phyloP scores from a whole-genome alignment of 108 stramenopile species.

The Thalassiosira profunda region DNA sequence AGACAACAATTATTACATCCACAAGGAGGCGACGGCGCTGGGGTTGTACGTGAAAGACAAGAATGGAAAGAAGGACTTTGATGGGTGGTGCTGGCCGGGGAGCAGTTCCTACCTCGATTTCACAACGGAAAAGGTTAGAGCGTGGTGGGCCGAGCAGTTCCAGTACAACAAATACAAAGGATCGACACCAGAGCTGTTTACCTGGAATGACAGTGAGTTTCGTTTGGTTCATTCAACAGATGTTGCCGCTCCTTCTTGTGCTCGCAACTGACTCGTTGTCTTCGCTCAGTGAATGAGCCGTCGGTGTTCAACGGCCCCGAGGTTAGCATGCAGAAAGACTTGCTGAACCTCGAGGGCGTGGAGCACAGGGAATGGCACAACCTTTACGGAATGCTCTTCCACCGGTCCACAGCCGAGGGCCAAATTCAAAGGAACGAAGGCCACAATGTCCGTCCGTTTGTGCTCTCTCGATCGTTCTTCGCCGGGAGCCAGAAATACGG shows the following conservation, averaged over 20 bases:
- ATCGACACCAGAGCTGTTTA: slow-evolving; percentile 92
- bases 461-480: slow-evolving; percentile 96
- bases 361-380: slow-evolving; percentile 99
- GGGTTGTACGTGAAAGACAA: slow-evolving; percentile 97
- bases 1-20: slow-evolving; percentile 92
- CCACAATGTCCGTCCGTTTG: slow-evolving; percentile 93
- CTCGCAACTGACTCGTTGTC: too few species aligned
- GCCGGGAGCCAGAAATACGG: slow-evolving; percentile 97
- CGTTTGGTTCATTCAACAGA: too few species aligned
- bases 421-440: slow-evolving; percentile 74
- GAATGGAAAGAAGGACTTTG: slow-evolving; percentile 91
- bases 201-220: slow-evolving; percentile 99
- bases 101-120: slow-evolving; percentile 99
- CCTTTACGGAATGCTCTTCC: slow-evolving; percentile 98
- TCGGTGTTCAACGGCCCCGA: slow-evolving; percentile 99
- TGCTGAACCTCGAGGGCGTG: slow-evolving; percentile 84
- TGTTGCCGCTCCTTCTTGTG: too few species aligned
- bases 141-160: slow-evolving; percentile 98
- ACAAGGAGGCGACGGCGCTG: slow-evolving; percentile 93
- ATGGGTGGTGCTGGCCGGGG: slow-evolving; percentile 99
- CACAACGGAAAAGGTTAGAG: slow-evolving; percentile 90
- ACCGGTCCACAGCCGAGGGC: slow-evolving; percentile 96
- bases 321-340: slow-evolving; percentile 96
- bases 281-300: slow-evolving; percentile 99
- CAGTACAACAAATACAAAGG: slow-evolving; percentile 93